These are phyloP conservation scores for Apophysomyces ossiformis DNA, from an alignment of 371 early-diverging fungal species.

Conservation along the genomic window DNA sequence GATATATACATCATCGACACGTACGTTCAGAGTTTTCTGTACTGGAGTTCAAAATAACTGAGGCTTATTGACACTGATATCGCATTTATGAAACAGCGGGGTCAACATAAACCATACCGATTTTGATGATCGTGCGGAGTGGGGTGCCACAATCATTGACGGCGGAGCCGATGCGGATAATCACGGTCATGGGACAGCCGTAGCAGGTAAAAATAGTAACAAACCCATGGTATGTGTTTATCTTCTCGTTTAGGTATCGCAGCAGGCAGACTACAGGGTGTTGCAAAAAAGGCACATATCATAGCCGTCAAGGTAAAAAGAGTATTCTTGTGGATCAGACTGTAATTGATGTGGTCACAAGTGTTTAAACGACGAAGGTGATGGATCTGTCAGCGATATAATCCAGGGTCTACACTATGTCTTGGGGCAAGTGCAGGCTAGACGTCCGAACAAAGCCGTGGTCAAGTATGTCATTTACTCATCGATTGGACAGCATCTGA, in stretches of 20 bases:
- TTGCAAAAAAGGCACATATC: conserved; percentile 63
- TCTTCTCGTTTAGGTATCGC: conserved; percentile 26
- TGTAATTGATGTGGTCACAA: background rate
- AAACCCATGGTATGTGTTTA: background rate
- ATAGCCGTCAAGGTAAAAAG: conserved; percentile 56
- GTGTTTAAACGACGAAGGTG: conserved; percentile 51
- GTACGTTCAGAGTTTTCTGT: conserved; percentile 10
- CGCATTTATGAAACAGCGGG: conserved; percentile 45
- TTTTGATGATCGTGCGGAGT: conserved; percentile 68
- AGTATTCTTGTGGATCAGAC: background rate
- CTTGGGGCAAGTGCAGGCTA: conserved; percentile 89
- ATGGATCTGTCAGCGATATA: conserved; percentile 54
- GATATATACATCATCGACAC: conserved; percentile 57
- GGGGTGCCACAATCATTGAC: conserved; percentile 56
- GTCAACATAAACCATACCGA: conserved; percentile 64
- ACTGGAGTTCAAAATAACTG: background rate
- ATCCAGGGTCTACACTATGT: conserved; percentile 55
- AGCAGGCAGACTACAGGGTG: conserved; percentile 58
- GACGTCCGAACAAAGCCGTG: conserved; percentile 84
- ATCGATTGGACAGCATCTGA: background rate
- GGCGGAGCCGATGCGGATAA: conserved; percentile 54
- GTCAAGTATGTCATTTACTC: conserved; percentile 22
- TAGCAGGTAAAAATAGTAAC: conserved; percentile 42
- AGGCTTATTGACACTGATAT: background rate
- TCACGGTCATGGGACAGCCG: conserved; percentile 73